Conservation (phyloP, 169 alveolate species). For the Plasmodium yoelii region DNA sequence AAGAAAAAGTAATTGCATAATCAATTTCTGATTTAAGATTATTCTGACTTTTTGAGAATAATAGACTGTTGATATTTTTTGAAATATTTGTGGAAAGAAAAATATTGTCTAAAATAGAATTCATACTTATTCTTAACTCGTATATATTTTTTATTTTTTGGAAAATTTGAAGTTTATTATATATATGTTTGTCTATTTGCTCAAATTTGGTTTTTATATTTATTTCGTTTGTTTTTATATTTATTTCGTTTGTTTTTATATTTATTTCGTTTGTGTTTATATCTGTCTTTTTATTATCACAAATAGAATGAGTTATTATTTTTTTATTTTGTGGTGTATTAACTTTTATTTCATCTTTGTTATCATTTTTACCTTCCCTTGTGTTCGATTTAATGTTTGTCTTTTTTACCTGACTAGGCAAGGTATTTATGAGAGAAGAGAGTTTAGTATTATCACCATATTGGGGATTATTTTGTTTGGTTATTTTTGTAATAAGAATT, state of each 20-base stretch:
- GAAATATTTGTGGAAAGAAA: slow-evolving; percentile 10
- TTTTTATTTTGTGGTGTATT: slow-evolving; percentile 1
- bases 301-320: background rate
- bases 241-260: too few relatives aligned
- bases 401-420: too few relatives aligned
- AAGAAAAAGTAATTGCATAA: slow-evolving; percentile 5
- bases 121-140: slow-evolving; percentile 16
- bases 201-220: slow-evolving; percentile 15
- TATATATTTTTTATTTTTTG: slow-evolving; percentile 52
- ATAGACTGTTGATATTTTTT: slow-evolving; percentile 13
- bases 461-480: too few relatives aligned
- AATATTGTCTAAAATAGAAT: slow-evolving; percentile 27
- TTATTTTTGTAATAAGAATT: background rate
- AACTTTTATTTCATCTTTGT: too few relatives aligned
- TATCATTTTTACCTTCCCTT: too few relatives aligned
- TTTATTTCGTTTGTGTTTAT: slow-evolving; percentile 10
- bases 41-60: slow-evolving; percentile 2
- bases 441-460: too few relatives aligned
- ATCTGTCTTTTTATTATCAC: background rate
- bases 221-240: slow-evolving; percentile 1
- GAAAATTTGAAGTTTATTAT: slow-evolving; percentile 11
- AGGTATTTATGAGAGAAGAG: too few relatives aligned
- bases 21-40: background rate
- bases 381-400: too few relatives aligned
- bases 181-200: slow-evolving; percentile 16